phyloP scores from a whole-genome alignment of 2,329 filamentous ascomycete species.

The Ciborinia camelliae region DNA sequence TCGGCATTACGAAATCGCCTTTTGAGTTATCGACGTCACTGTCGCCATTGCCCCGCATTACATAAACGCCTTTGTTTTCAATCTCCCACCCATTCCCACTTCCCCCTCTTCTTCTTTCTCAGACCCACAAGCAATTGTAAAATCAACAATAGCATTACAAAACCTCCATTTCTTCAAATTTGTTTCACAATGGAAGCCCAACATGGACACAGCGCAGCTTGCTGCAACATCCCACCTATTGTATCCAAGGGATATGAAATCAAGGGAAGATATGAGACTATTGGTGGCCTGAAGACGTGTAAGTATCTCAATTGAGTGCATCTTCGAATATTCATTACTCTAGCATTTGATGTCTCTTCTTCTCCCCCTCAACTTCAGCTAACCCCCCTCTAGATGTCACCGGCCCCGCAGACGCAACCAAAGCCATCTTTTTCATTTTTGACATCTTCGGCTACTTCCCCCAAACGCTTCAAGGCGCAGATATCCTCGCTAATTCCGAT shows the following conservation, averaged over 20 bases:
- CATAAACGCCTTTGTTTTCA: not conserved
- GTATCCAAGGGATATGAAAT: constrained; percentile 52
- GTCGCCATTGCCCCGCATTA: constrained; percentile 8
- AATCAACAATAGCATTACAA: not conserved
- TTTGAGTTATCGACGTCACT: constrained; percentile 10
- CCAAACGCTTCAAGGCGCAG: constrained; percentile 67
- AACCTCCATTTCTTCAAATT: not conserved
- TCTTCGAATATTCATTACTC: not conserved
- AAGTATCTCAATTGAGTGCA: constrained; percentile 22
- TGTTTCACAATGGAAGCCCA: constrained; percentile 21
- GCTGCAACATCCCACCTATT: constrained; percentile 58
- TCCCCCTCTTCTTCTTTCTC: not conserved
- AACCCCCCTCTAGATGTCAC: constrained; percentile 41
- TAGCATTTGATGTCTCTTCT: not conserved
- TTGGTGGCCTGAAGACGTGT: constrained; percentile 56
- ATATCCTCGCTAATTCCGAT: constrained; percentile 58
- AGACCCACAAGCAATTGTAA: not conserved
- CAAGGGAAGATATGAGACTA: constrained; percentile 55
- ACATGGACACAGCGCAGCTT: constrained; percentile 52
- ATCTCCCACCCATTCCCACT: not conserved
- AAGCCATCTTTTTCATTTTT: constrained; percentile 56
- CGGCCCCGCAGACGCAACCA: constrained; percentile 47
- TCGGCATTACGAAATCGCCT: not conserved
- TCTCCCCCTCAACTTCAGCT: not conserved
- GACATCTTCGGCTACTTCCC: constrained; percentile 70